Evolutionary conservation across 139 green algal genomes (phyloP), one percentile per base, ranked within the genome.

Genomic region (Spirogloea muscicola): DNA sequence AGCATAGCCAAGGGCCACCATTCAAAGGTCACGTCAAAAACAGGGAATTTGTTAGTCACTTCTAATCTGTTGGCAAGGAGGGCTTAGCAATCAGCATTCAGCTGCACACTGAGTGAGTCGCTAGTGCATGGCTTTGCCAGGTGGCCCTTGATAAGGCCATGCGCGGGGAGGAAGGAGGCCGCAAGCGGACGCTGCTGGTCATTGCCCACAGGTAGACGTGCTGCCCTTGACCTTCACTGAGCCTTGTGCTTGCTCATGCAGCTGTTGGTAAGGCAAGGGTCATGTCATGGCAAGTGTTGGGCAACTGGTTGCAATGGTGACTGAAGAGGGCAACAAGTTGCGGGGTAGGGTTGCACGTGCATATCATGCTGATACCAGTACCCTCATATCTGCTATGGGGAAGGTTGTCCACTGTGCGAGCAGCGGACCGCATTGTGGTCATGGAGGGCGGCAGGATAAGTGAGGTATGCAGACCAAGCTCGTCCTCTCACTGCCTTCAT

Each of bases 391-490:
- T 1, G 18, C 3, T 37, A 38, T 31, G n/a, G 5, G 5, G 60
- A n/a, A 78, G 70, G 34, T 80, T 96, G 52, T 89, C 79, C 66
- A 97, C 92, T 36, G 88, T 96, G 48, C 74, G 85, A 10, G 73
- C 89, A 48, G 88, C 90, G 9, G 79, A 96, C 85, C 79, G 58
- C 39, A 96, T 97, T 49, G 88, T 90, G 2, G 90, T 96, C 1
- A 57, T 91, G 58, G 40, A 74, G 10, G 58, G 31, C 9, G 62
- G 86, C 49, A 69, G 80, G n/a, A 84, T 86, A 6, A 36, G 49
- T 1, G 77, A 90, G 36, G 60, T 80, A n/a, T n/a, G n/a, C n/a
- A n/a, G 31, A 67, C 5, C 0, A 44, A 21, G 1, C 6, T 66
- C 29, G 10, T 7, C 10, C 7, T 66, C n/a, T n/a, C n/a, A n/a